Conservation (phyloP, 768 basidiomycete genomes). For the Exsudoporus frostii region DNA sequence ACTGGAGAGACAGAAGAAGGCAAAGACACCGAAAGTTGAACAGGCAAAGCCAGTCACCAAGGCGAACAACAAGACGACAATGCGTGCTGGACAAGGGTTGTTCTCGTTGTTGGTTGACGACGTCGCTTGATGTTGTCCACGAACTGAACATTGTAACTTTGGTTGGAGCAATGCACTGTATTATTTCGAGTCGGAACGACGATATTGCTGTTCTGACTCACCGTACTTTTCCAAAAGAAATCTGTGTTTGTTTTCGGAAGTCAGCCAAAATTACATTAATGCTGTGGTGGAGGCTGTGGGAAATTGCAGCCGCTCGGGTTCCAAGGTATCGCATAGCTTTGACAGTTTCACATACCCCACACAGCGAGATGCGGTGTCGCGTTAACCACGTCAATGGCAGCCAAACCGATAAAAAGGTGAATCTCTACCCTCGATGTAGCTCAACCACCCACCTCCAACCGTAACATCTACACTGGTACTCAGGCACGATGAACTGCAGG, state of each 20-base stretch:
- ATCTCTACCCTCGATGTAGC: background rate
- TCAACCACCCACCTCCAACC: background rate
- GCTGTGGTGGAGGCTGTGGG: too few relatives aligned
- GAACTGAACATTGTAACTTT: background rate
- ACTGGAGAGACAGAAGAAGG: slow-evolving; percentile 45
- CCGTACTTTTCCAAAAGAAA: background rate
- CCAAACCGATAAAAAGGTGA: background rate
- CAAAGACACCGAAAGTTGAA: slow-evolving; percentile 34
- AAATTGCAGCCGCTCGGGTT: too few relatives aligned
- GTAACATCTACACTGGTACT: too few relatives aligned
- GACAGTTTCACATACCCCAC: too few relatives aligned
- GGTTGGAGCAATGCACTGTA: background rate
- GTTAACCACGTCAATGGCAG: too few relatives aligned
- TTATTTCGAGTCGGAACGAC: background rate
- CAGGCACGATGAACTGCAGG: background rate
- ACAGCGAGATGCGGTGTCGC: background rate
- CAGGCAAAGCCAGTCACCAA: slow-evolving; percentile 13
- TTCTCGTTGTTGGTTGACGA: slow-evolving; percentile 45
- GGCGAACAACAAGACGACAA: slow-evolving; percentile 20
- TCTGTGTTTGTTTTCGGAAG: background rate
- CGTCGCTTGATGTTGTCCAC: slow-evolving; percentile 24
- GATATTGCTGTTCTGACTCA: background rate
- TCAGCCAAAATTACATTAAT: too few relatives aligned
- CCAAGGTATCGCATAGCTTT: too few relatives aligned
- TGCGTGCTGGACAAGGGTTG: slow-evolving; percentile 15